These are phyloP conservation scores for Fraxinus cuspidata DNA, from an alignment of 257 asterid genomes.

Conservation along the genomic window DNA sequence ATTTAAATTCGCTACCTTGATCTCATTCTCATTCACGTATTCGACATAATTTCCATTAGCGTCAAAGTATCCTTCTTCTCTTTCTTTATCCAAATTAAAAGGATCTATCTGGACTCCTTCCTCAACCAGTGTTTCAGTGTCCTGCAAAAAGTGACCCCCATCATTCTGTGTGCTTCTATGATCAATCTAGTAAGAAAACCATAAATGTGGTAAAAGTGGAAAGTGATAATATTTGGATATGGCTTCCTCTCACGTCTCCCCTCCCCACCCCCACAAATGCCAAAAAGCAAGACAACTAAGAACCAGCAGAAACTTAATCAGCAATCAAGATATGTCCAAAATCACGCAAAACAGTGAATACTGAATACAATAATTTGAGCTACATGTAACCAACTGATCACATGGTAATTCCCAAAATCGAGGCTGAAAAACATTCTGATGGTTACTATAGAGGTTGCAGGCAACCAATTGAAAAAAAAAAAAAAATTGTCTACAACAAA, in stretches of 20 bases:
- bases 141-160: conserved; percentile 56
- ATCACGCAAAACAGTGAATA: background rate
- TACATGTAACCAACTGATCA: background rate
- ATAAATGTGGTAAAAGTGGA: background rate
- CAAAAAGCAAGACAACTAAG: background rate
- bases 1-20: conserved; percentile 55
- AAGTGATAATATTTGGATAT: background rate
- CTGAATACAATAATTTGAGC: background rate
- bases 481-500: background rate
- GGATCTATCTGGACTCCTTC: conserved; percentile 81
- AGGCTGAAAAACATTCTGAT: background rate
- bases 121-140: conserved; percentile 62
- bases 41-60: conserved; percentile 85
- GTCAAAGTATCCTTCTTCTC: conserved; percentile 97
- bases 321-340: background rate
- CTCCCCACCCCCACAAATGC: background rate
- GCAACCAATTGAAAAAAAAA: background rate
- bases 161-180: conserved; percentile 4
- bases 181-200: background rate
- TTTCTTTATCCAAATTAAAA: conserved; percentile 80
- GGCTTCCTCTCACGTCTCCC: background rate
- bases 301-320: background rate
- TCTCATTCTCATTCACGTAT: conserved; percentile 58
- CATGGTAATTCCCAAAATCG: background rate
- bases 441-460: background rate